A percentile compares a stretch with the other conserved stretches of the same genome.
Conservation (phyloP, 2,329 filamentous ascomycete species). For the Sporothrix pseudoabietina region DNA sequence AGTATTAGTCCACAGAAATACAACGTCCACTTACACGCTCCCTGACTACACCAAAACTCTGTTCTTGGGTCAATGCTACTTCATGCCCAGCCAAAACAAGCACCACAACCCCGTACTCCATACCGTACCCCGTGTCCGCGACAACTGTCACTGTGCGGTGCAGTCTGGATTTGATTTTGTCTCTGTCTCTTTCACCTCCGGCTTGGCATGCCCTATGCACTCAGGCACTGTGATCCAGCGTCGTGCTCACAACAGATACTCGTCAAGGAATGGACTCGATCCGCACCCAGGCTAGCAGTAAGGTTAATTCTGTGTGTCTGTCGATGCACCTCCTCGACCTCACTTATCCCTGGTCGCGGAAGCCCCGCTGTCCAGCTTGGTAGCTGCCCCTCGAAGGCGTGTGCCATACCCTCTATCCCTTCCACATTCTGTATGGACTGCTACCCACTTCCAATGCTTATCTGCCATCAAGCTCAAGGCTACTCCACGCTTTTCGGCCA, state of each 20-base stretch:
- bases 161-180: neutral
- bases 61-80: neutral
- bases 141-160: neutral
- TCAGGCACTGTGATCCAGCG: neutral
- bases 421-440: neutral
- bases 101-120: slow-evolving; percentile 16
- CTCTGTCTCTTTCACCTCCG: slow-evolving; percentile 12
- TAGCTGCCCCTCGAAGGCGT: neutral
- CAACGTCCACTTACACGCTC: neutral
- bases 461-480: slow-evolving; percentile 3
- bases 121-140: slow-evolving; percentile 12
- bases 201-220: slow-evolving; percentile 25
- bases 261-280: neutral
- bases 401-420: neutral
- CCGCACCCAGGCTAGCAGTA: slow-evolving; percentile 28
- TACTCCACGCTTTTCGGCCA: slow-evolving; percentile 24
- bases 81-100: slow-evolving; percentile 21
- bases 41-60: neutral
- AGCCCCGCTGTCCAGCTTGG: slow-evolving; percentile 11
- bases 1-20: neutral
- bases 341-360: slow-evolving; percentile 14
- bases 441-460: slow-evolving; percentile 12
- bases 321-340: neutral
- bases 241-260: neutral
- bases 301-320: slow-evolving; percentile 32